Evolutionary conservation across 768 basidiomycete genomes (phyloP).

Genomic region (Mycena sanguinolenta): DNA sequence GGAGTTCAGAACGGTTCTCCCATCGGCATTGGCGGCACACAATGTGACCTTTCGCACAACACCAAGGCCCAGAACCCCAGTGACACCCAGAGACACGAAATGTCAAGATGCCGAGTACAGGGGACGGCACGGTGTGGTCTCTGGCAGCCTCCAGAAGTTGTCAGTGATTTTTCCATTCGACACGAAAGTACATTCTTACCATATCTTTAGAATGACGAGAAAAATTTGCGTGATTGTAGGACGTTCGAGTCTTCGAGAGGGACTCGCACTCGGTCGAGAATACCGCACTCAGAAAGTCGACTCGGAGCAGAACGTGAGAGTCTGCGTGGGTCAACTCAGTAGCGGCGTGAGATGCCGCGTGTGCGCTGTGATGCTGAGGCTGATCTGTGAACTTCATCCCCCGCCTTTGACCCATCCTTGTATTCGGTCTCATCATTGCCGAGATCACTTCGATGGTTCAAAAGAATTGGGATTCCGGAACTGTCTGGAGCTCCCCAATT

Average conservation of each 20-base stretch:
- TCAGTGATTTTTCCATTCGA: neutral
- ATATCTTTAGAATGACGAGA: no score
- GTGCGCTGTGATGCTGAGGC: constrained; percentile 1
- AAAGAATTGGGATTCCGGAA: no score
- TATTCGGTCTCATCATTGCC: neutral
- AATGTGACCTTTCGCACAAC: neutral
- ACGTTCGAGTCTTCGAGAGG: no score
- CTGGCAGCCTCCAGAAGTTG: neutral
- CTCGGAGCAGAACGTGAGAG: constrained; percentile 8
- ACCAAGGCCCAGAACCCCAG: neutral
- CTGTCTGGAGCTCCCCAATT: no score
- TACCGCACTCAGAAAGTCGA: neutral
- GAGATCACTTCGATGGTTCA: neutral
- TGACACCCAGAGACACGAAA: neutral
- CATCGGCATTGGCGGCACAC: neutral
- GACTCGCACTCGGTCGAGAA: neutral
- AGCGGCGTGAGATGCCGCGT: constrained; percentile 10
- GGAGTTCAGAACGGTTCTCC: neutral
- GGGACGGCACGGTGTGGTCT: neutral
- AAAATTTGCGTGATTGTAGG: no score
- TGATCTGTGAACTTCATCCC: neutral
- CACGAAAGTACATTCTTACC: no score
- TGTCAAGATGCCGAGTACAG: neutral
- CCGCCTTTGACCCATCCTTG: no score
- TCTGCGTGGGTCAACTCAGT: constrained; percentile 1